Evolutionary conservation across 768 basidiomycete species (phyloP).

Genomic region (Austroboletus festivus): DNA sequence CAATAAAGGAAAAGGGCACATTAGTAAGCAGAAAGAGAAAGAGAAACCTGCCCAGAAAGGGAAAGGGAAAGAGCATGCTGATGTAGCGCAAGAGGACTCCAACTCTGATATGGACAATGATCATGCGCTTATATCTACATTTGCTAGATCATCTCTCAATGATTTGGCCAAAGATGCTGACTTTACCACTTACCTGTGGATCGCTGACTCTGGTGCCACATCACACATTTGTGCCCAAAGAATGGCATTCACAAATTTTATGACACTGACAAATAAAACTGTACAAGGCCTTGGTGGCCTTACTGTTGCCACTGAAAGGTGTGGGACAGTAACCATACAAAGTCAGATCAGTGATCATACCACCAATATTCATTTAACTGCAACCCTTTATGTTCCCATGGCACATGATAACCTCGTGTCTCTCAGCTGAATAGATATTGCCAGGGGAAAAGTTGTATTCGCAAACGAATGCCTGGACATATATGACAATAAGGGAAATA

Average conservation of each 20-base stretch:
- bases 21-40: too few species aligned
- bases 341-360: too few species aligned
- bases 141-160: too few species aligned
- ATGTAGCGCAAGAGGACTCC: too few species aligned
- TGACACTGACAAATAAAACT: too few species aligned
- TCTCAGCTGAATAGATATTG: background rate
- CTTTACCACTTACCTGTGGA: constrained; percentile 7
- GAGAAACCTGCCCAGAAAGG: too few species aligned
- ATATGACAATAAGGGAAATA: background rate
- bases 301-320: background rate
- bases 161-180: background rate
- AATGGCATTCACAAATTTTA: too few species aligned
- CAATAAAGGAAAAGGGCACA: too few species aligned
- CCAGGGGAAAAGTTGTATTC: background rate
- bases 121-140: too few species aligned
- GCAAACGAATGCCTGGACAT: background rate
- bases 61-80: too few species aligned
- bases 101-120: too few species aligned
- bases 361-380: background rate
- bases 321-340: too few species aligned
- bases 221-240: background rate
- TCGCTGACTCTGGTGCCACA: background rate
- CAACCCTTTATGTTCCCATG: background rate
- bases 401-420: constrained; percentile 2
- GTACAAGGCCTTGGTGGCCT: background rate